A percentile compares a stretch with the other conserved stretches of the same genome.
These are phyloP conservation scores for Penicillium mononematosum DNA, from an alignment of 495 filamentous ascomycete species.

Conservation along the genomic window DNA sequence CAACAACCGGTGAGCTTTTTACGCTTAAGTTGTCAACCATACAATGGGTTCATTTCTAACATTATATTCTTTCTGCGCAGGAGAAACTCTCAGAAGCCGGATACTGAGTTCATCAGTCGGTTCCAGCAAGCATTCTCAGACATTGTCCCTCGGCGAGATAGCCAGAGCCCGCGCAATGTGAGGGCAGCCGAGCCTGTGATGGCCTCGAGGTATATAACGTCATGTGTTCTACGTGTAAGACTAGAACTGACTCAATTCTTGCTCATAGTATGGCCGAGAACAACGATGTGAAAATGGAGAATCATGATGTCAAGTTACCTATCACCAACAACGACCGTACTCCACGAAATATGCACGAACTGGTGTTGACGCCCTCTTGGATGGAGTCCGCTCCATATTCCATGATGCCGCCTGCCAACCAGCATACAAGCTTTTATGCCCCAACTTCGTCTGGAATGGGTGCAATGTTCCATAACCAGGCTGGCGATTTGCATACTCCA, in stretches of 20 bases:
- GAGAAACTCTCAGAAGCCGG: slow-evolving; percentile 84
- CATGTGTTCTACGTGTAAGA: not conserved
- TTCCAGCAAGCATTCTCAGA: slow-evolving; percentile 81
- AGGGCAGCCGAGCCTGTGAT: slow-evolving; percentile 21
- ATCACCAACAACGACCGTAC: slow-evolving; percentile 61
- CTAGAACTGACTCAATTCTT: slow-evolving; percentile 8
- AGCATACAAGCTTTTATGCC: slow-evolving; percentile 72
- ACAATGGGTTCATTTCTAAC: not conserved
- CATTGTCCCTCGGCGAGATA: slow-evolving; percentile 43
- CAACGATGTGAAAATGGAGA: slow-evolving; percentile 39
- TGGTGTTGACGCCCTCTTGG: slow-evolving; percentile 83
- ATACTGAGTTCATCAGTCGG: slow-evolving; percentile 75
- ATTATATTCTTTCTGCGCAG: not conserved
- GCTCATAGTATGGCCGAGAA: slow-evolving; percentile 11
- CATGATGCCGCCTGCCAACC: slow-evolving; percentile 70
- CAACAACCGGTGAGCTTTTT: slow-evolving; percentile 22
- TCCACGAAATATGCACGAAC: slow-evolving; percentile 72
- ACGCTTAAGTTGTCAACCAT: not conserved
- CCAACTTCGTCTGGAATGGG: slow-evolving; percentile 85
- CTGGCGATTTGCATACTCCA: slow-evolving; percentile 89
- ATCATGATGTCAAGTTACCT: slow-evolving; percentile 62
- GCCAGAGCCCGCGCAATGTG: slow-evolving; percentile 1
- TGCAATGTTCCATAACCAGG: slow-evolving; percentile 75
- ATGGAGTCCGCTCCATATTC: slow-evolving; percentile 81
- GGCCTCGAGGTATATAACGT: slow-evolving; percentile 28